A percentile compares a stretch with the other conserved stretches of the same genome.
phyloP scores from a whole-genome alignment of 768 basidiomycete species.

The Pisolithus marmoratus region DNA sequence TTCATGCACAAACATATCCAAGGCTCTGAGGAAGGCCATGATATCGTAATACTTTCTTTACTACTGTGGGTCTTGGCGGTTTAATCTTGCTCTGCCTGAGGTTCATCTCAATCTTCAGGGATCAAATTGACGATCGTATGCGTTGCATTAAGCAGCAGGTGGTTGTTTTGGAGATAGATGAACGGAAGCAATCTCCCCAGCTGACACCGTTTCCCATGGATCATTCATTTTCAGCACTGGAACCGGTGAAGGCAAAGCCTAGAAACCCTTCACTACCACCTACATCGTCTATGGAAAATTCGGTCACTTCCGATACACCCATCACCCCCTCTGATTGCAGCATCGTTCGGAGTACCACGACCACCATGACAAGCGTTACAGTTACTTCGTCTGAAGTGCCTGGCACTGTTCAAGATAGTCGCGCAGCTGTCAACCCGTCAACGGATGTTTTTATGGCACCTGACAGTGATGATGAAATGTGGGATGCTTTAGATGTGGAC shows the following conservation, averaged over 20 bases:
- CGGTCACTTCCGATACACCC: not conserved
- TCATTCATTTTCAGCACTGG: too few species aligned
- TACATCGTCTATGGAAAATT: not conserved
- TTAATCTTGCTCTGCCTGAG: too few species aligned
- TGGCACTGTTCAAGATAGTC: conserved; percentile 16
- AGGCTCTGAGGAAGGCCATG: conserved; percentile 16
- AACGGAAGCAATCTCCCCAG: not conserved
- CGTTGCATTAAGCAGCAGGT: conserved; percentile 33
- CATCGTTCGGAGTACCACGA: not conserved
- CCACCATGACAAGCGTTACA: conserved; percentile 1
- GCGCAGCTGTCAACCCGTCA: conserved; percentile 11
- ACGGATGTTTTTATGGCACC: conserved; percentile 15
- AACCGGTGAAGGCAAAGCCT: not conserved
- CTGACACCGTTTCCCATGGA: too few species aligned
- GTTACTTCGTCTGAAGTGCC: conserved; percentile 6
- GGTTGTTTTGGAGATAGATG: conserved; percentile 4
- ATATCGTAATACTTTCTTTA: conserved; percentile 37
- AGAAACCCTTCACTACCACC: not conserved
- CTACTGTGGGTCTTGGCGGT: conserved; percentile 30
- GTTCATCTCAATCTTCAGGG: conserved; percentile 18
- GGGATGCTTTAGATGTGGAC: conserved; percentile 38
- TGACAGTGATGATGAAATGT: conserved; percentile 44
- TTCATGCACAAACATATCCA: conserved; percentile 22
- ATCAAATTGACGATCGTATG: conserved; percentile 34
- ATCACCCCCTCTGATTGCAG: not conserved